These are phyloP conservation scores for Mucor piriformis DNA, from an alignment of 371 early-diverging fungal species.

Conservation along the genomic window DNA sequence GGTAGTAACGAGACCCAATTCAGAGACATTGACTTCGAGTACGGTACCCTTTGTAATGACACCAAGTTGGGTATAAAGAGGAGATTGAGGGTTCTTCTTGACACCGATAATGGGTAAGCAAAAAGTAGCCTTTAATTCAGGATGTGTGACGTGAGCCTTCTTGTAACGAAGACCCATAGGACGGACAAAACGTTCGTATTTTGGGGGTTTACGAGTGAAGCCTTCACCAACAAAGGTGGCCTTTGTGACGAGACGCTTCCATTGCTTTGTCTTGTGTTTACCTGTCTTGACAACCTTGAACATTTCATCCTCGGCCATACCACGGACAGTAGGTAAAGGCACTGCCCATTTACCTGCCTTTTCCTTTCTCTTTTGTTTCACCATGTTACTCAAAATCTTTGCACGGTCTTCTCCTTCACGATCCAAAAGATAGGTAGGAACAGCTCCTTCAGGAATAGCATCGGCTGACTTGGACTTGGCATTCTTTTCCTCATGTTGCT, in stretches of 20 bases:
- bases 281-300: slow-evolving; percentile 99
- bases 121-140: slow-evolving; percentile 99
- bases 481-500: slow-evolving; percentile 96
- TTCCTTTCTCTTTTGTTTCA: slow-evolving; percentile 99
- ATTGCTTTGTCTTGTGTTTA: slow-evolving; percentile 93
- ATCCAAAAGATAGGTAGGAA: slow-evolving; percentile 99
- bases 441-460: slow-evolving; percentile 92
- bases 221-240: slow-evolving; percentile 99
- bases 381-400: slow-evolving; percentile 97
- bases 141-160: slow-evolving; percentile 99
- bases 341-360: slow-evolving; percentile 99
- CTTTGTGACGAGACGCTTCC: slow-evolving; percentile 99
- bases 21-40: slow-evolving; percentile 94
- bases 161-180: slow-evolving; percentile 99
- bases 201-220: slow-evolving; percentile 99
- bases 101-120: slow-evolving; percentile 98
- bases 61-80: slow-evolving; percentile 98
- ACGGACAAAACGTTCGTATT: slow-evolving; percentile 99
- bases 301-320: slow-evolving; percentile 99
- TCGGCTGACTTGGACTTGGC: slow-evolving; percentile 89
- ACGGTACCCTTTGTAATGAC: slow-evolving; percentile 99
- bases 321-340: slow-evolving; percentile 98
- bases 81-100: slow-evolving; percentile 99
- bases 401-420: slow-evolving; percentile 97
- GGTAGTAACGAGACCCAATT: slow-evolving; percentile 98